Evolutionary conservation across 768 basidiomycete species (phyloP), one percentile per base, ranked within the genome.

Genomic region (Mrakia hoshinonis): DNA sequence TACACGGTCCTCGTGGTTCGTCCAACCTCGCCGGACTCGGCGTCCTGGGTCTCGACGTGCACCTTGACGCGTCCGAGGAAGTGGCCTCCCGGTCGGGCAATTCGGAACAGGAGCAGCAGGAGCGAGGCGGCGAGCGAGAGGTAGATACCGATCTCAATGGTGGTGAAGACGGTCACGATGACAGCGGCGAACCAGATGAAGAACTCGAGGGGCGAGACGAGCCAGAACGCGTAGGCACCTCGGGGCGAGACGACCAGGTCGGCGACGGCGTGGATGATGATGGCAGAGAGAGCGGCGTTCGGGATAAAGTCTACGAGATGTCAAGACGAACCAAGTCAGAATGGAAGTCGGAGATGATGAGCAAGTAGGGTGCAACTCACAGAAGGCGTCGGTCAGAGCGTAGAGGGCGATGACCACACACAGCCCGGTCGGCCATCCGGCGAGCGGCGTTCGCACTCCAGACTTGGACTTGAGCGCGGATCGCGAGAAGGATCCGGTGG

Each of bases 401-500:
- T 64, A 92, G 85, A 94, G 82, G 0, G 96, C 92, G 71, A 97
- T 88, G 69, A 98, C 84, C 75, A 98, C 95, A 55, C 94, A 87
- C 47, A 95, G 79, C 34, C 91, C 88, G 26, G 92, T 89, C 75
- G 89, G 78, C 70, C 93, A 83, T 69, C 96, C 96, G 13, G 90
- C 92, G 12, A 88, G 83, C 10, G 96, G 96, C 2, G 96, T 98
- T 66, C 95, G 86, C n/a, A 98, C 95, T 61, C 96, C 96, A 0
- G 91, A 94, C 80, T 95, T 97, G 38, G 90, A 87, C 81, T 96
- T 93, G 77, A 99, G 83, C 2, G 96, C 96, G 3, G 93, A 90
- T n/a, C 96, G 90, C 48, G 94, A 96, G 85, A 99, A 99, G 0
- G 94, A 97, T 1, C 96, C 96, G 15, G 96, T 99, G 0, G 95